Base-by-base conservation (phyloP, 139 green algal genomes). In the Coelastrella sp. region DNA sequence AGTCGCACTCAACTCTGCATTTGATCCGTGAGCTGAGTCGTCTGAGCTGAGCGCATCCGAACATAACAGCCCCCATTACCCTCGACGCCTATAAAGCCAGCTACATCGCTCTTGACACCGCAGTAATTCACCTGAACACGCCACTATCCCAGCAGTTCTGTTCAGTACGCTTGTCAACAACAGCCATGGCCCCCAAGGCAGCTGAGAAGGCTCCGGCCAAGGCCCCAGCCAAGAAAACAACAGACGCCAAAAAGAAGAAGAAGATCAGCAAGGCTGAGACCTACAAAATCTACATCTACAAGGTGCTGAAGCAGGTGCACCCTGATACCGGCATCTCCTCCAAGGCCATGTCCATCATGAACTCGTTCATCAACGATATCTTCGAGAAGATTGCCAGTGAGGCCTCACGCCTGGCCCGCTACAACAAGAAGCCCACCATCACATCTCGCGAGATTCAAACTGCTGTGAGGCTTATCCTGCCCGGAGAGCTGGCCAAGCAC, bases 251-350 rank as follows among this genome's bases (percentile, higher is more conserved):
- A 59, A 92, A 92, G 83, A 93, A 93, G 87, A 93, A 93, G 76
- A 96, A 96, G 92, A 68, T 83, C n/a, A 57, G 61, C 68, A 92
- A 92, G 93, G 92, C 92, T 23, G 97, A 99, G 94, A 98, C 96
- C 88, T 99, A 98, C 97, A 99, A 99, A 96, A 98, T 99, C 84
- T 99, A 99, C 95, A 99, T 99, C 94, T 99, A 99, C 96, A 99
- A 99, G 95, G 97, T 99, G 83, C 93, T 97, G 16, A 98, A 97
- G 94, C 96, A 98, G 95, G 97, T 99, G 91, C 97, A 99, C 94
- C 97, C 97, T 75, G 97, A 99, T 92, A 99, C 97, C 95, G 99
- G 90, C 96, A 99, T 99, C 93, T 97, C 93, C 92, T 97, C 93
- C 93, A 98, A 98, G 96, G 97, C 97, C 74, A 99, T 99, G 96